phyloP scores from a whole-genome alignment of 805 yeast genomes.

The Spathaspora sp. region DNA sequence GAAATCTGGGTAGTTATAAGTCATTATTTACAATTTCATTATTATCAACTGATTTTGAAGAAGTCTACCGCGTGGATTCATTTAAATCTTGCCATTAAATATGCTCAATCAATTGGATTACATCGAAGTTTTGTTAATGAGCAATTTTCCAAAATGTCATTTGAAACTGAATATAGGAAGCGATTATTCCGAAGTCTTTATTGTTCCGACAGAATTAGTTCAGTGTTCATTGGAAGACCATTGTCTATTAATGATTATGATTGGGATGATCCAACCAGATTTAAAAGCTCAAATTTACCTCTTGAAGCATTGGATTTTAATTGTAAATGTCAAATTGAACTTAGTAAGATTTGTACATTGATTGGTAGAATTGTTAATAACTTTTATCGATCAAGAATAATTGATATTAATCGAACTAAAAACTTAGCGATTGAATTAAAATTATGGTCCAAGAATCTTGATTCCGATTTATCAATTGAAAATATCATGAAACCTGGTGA shows the following conservation, averaged over 20 bases:
- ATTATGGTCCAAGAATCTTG: constrained; percentile 28
- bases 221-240: constrained; percentile 35
- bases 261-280: constrained; percentile 31
- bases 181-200: constrained; percentile 17
- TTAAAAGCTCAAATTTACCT: constrained; percentile 1
- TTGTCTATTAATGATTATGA: constrained; percentile 31
- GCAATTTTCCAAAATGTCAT: constrained; percentile 5
- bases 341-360: constrained; percentile 23
- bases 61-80: constrained; percentile 43
- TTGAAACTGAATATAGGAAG: constrained; percentile 9
- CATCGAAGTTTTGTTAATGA: constrained; percentile 37
- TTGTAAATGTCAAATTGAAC: constrained; percentile 21
- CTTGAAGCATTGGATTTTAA: constrained; percentile 9
- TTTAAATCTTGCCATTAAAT: constrained; percentile 38
- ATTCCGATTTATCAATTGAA: constrained; percentile 24
- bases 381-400: constrained; percentile 27
- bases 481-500: constrained; percentile 15
- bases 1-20: constrained; percentile 41
- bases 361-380: constrained; percentile 26
- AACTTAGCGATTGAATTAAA: constrained; percentile 33
- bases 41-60: constrained; percentile 36
- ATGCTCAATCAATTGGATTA: constrained; percentile 41
- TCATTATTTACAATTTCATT: constrained; percentile 35
- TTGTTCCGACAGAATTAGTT: constrained; percentile 30
- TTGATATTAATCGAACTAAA: constrained; percentile 27